phyloP scores from a whole-genome alignment of 2,329 filamentous ascomycete species.

The Sporothrix sp. region DNA sequence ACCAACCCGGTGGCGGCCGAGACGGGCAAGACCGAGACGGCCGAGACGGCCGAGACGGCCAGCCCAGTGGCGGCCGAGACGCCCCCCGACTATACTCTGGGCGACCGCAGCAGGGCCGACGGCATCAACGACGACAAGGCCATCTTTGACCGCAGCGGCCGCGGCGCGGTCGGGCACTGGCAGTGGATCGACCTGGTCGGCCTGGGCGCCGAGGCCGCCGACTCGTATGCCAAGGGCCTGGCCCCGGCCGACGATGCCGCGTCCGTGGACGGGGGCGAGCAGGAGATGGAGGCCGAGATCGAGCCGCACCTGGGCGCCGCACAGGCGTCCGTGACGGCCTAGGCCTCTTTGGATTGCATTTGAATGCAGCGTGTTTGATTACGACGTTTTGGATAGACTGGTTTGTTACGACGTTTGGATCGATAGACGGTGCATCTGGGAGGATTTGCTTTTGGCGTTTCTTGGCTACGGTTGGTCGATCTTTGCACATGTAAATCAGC shows the following conservation, averaged over 20 bases:
- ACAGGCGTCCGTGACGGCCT: not conserved
- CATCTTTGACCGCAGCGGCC: constrained; percentile 38
- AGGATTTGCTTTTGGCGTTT: too few species aligned
- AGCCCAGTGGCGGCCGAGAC: not conserved
- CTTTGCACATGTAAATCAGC: too few species aligned
- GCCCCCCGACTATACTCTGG: constrained; percentile 12
- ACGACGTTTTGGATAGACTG: not conserved
- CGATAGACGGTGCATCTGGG: not conserved
- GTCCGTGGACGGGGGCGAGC: constrained; percentile 19
- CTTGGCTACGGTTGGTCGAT: too few species aligned
- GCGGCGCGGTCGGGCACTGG: constrained; percentile 36
- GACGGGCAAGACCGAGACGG: too few species aligned
- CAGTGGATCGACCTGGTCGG: constrained; percentile 44
- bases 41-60: too few species aligned
- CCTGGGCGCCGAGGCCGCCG: constrained; percentile 29
- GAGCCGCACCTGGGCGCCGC: constrained; percentile 22
- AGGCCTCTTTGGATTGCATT: not conserved
- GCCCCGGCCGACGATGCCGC: not conserved
- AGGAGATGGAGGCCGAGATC: constrained; percentile 28
- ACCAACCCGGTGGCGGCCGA: too few species aligned
- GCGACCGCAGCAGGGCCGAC: constrained; percentile 20
- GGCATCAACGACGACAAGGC: constrained; percentile 38
- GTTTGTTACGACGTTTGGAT: not conserved
- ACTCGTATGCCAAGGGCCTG: constrained; percentile 13
- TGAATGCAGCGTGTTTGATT: not conserved